Base-by-base conservation (phyloP, 2,329 filamentous ascomycete species). In the Pseudogymnoascus sp. region DNA sequence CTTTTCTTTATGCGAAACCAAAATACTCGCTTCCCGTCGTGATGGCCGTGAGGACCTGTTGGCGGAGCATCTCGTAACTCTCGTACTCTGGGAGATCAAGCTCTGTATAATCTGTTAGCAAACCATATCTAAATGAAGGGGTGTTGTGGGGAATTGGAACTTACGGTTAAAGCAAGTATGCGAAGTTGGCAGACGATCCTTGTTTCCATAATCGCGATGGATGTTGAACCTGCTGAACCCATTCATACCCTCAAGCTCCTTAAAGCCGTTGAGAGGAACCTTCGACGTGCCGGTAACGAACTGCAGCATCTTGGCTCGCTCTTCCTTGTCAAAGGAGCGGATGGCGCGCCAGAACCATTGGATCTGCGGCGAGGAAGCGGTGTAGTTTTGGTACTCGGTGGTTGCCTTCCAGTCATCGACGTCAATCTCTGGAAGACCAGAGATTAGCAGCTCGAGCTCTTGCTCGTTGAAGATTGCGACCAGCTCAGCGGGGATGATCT, bases 341-440 rank as follows among this genome's bases (percentile, higher is more conserved):
- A 99, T 86, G 26, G 95, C 95, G 72, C 96, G 89, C 95, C 95
- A 99, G 85, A 99, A 99, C 95, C 95, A 99, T 75, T 97, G 93
- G 65, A 99, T 96, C 75, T 99, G 96, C 51, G 91, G 90, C 2
- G 95, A 97, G 0, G 93, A 93, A 34, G 91, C 88, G 4, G 86
- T 91, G 79, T 99, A 99, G 76, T 97, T 97, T 77, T 97, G 93
- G 71, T 99, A 97, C 74, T 99, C 96, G 1, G 93, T 96, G 77
- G 97, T 96, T 77, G 90, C 92, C 84, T 96, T 97, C 95, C 95
- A 99, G 77, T 99, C 95, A 72, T 99, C 95, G 42, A 97, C 86
- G 70, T 99, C 93, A 69, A 99, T 97, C 73, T 99, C 95, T 1
- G 95, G 95, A 61, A 99, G 83, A 73, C 95, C 95, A 61, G 95